phyloP scores from a whole-genome alignment of 1,284 basidiomycete genomes.

The Pseudozyma hubeiensis region DNA sequence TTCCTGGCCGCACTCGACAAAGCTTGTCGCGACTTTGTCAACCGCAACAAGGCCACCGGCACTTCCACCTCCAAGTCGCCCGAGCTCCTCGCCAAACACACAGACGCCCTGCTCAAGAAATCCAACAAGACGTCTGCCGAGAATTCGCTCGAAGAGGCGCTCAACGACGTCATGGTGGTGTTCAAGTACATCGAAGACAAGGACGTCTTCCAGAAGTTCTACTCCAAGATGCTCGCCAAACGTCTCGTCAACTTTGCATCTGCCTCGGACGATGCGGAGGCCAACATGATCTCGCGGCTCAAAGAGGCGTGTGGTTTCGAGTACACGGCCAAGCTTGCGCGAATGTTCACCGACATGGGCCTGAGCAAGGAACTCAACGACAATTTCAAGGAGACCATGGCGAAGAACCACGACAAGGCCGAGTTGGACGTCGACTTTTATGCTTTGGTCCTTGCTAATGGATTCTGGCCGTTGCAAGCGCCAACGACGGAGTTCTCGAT shows the following conservation, averaged over 20 bases:
- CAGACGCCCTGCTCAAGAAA: slow-evolving; percentile 90
- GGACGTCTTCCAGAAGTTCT: slow-evolving; percentile 99
- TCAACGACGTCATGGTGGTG: slow-evolving; percentile 93
- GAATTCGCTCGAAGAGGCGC: slow-evolving; percentile 85
- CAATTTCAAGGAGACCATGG: slow-evolving; percentile 93
- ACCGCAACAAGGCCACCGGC: slow-evolving; percentile 82
- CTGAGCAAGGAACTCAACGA: slow-evolving; percentile 96
- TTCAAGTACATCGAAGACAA: slow-evolving; percentile 99
- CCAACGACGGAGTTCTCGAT: slow-evolving; percentile 87
- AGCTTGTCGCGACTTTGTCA: slow-evolving; percentile 95
- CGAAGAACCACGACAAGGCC: slow-evolving; percentile 76
- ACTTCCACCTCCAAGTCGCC: slow-evolving; percentile 77
- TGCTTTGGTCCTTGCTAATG: slow-evolving; percentile 92
- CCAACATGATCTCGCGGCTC: slow-evolving; percentile 97
- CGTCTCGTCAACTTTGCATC: slow-evolving; percentile 92
- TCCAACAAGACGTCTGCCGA: slow-evolving; percentile 93
- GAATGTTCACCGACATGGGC: slow-evolving; percentile 99
- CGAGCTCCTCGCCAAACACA: slow-evolving; percentile 92
- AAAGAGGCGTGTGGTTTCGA: slow-evolving; percentile 99
- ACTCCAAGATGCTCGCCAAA: slow-evolving; percentile 94
- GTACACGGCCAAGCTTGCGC: slow-evolving; percentile 96
- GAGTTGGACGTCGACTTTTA: slow-evolving; percentile 79
- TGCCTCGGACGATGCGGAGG: slow-evolving; percentile 95
- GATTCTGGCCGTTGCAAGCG: slow-evolving; percentile 93
- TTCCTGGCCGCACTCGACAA: slow-evolving; percentile 92